Conservation (phyloP, 305 asterid genomes). For the Vinca major region DNA sequence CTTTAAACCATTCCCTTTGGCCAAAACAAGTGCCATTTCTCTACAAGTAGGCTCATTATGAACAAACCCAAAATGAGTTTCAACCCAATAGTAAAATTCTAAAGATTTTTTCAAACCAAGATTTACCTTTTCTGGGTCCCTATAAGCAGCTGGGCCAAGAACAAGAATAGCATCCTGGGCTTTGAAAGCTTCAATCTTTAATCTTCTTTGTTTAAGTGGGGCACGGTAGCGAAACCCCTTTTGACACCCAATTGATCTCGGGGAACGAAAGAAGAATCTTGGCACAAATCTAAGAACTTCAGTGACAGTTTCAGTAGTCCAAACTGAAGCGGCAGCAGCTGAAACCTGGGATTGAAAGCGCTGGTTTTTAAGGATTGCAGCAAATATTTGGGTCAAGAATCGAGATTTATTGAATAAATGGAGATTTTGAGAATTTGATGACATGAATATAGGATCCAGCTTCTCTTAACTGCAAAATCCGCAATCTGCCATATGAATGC, state of each 20-base stretch:
- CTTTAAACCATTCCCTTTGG: constrained; percentile 53
- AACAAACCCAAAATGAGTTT: constrained; percentile 35
- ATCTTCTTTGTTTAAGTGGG: constrained; percentile 56
- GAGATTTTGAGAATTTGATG: constrained; percentile 14
- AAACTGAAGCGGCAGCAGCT: constrained; percentile 16
- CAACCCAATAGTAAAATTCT: constrained; percentile 79
- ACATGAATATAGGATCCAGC: constrained; percentile 8
- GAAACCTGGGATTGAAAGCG: constrained; percentile 34
- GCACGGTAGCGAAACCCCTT: constrained; percentile 62
- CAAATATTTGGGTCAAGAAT: constrained; percentile 41
- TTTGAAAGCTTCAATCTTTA: constrained; percentile 36
- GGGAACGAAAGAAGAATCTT: constrained; percentile 49
- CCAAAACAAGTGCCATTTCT: constrained; percentile 74
- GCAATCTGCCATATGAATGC: too few species aligned
- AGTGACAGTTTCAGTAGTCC: constrained; percentile 52
- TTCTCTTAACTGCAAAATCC: background rate
- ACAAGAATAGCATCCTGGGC: constrained; percentile 36
- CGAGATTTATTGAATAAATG: constrained; percentile 5
- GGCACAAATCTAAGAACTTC: constrained; percentile 66
- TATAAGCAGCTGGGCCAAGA: constrained; percentile 76
- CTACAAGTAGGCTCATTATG: constrained; percentile 68
- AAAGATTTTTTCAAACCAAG: constrained; percentile 62
- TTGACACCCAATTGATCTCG: constrained; percentile 80
- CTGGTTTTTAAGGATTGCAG: constrained; percentile 52
- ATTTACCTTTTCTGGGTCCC: constrained; percentile 47